These are phyloP conservation scores for Golubevia sp. DNA, from an alignment of 1,284 basidiomycete genomes.

Conservation along the genomic window DNA sequence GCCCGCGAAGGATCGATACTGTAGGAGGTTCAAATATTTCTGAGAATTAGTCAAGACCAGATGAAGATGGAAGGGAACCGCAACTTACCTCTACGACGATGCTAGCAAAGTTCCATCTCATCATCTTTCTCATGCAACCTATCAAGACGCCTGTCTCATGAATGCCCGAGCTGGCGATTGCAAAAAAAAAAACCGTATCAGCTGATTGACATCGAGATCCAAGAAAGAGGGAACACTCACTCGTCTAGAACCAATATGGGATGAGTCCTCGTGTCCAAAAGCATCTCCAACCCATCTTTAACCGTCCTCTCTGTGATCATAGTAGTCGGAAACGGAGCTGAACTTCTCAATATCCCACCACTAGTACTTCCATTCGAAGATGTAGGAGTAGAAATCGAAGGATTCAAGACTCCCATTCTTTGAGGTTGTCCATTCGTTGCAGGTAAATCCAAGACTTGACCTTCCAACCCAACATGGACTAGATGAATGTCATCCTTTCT, in stretches of 20 bases:
- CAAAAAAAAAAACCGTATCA: not conserved
- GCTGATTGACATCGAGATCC: slow-evolving; percentile 4
- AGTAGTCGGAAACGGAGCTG: not conserved
- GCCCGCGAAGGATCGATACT: slow-evolving; percentile 50
- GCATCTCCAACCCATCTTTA: slow-evolving; percentile 45
- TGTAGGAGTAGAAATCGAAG: slow-evolving; percentile 5
- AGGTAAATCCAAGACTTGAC: not conserved
- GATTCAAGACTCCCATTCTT: slow-evolving; percentile 6
- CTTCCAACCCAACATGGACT: slow-evolving; percentile 41
- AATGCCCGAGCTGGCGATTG: slow-evolving; percentile 26
- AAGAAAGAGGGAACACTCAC: slow-evolving; percentile 1
- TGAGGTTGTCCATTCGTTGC: not conserved
- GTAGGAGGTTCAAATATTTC: not conserved
- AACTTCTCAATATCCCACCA: slow-evolving; percentile 4
- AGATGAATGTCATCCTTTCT: slow-evolving; percentile 22
- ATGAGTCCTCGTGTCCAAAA: slow-evolving; percentile 31
- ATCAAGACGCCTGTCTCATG: slow-evolving; percentile 52
- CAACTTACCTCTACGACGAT: slow-evolving; percentile 37
- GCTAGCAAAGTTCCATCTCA: slow-evolving; percentile 52
- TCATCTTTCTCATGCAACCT: slow-evolving; percentile 49
- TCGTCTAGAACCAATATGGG: slow-evolving; percentile 47
- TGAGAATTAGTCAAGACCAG: not conserved
- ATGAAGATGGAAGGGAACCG: not conserved
- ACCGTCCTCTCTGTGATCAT: slow-evolving; percentile 10
- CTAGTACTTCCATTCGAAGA: not conserved